Conservation (phyloP, 371 early-diverging fungal genomes). For the Syncephalis plumigaleata region DNA sequence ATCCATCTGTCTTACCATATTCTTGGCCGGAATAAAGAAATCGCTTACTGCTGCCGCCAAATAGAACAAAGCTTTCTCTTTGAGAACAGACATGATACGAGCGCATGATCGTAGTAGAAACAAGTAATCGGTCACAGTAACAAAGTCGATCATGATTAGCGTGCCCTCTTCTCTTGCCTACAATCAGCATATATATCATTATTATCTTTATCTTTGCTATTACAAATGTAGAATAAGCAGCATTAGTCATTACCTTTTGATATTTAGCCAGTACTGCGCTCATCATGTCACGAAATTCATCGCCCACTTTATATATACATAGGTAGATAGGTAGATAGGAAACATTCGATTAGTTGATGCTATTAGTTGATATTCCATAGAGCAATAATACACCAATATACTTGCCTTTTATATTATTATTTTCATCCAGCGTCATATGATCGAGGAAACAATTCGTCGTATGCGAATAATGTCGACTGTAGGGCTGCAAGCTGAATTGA, state of each 20-base stretch:
- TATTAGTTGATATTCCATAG: background rate
- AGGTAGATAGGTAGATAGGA: background rate
- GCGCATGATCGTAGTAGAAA: constrained; percentile 69
- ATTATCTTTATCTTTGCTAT: background rate
- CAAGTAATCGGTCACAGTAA: constrained; percentile 84
- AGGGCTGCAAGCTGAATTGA: constrained; percentile 86
- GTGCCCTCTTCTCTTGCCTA: constrained; percentile 37
- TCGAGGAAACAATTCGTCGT: constrained; percentile 62
- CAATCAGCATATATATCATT: background rate
- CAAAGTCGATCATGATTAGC: constrained; percentile 68
- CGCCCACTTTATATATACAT: constrained; percentile 20
- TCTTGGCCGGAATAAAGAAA: constrained; percentile 81
- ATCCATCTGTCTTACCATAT: constrained; percentile 63
- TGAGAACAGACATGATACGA: constrained; percentile 38
- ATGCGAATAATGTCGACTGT: constrained; percentile 77
- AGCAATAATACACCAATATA: background rate
- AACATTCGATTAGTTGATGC: background rate
- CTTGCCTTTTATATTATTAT: background rate
- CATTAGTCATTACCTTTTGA: constrained; percentile 20
- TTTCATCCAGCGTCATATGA: constrained; percentile 28
- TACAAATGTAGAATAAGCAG: background rate
- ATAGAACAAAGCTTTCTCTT: constrained; percentile 72
- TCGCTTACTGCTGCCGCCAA: constrained; percentile 97
- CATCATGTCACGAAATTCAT: constrained; percentile 42
- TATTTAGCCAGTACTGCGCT: constrained; percentile 35